Base-by-base conservation (phyloP, 345 rosid species). In the Carallia pectinifolia region DNA sequence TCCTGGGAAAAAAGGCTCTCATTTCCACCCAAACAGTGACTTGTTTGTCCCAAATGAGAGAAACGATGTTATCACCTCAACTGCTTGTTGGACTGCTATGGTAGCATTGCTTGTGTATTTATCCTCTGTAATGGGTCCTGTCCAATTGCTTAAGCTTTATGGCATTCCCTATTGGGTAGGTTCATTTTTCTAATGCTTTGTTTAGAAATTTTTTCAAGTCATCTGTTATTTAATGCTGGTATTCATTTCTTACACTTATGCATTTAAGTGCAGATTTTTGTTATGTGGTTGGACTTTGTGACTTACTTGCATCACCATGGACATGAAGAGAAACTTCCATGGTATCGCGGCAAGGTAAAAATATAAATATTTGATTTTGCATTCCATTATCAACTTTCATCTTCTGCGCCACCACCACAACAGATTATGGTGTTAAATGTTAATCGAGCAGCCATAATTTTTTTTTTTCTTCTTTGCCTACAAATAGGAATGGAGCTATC, bases 251-350 rank as follows among this genome's bases (percentile, higher is more conserved):
- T 27, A 27, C 8, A 56, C 23, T 12, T 67, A 23, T 23, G 66
- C n/a, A 2, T 37, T 7, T 29, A 50, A 34, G 5, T 59, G 30
- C 66, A 93, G 98, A 80, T 87, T 52, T 93, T 93, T 68, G 87
- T 93, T 6, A 75, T 81, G 84, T 93, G 97, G 98, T 71, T 93
- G 83, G 98, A 93, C 65, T 69, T 85, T n/a, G 98, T 90, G 5
- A 93, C 98, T 44, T 93, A 93, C 78, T 80, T 93, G 79, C 97
- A 93, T 77, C 98, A 90, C 81, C 98, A 93, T 77, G 97, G 97
- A 23, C 82, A 90, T 55, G 92, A 89, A 62, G 87, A 80, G 44
- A 90, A 87, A 70, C 89, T 93, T 64, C 98, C 98, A 13, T 93
- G 98, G 98, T 93, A 93, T 75, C 88, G 98, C 2, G 97, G 98